Evolutionary conservation across 2,329 filamentous ascomycete genomes (phyloP).

Genomic region (Colletotrichum paranaense): DNA sequence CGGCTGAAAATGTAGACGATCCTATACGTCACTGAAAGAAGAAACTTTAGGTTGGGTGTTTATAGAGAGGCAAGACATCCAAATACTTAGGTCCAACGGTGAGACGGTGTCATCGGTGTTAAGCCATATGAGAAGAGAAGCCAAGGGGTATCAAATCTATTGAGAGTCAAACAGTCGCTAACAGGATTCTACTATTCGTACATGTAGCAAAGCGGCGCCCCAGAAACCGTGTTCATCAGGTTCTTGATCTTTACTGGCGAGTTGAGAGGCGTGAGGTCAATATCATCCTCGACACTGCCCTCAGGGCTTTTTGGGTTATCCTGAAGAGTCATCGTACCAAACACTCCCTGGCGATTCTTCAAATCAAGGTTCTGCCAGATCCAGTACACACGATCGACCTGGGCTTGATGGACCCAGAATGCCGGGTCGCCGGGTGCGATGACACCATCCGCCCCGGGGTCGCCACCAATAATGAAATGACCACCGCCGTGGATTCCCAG

Average conservation of each 20-base stretch:
- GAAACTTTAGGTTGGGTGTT: not conserved
- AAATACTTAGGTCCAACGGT: too few species aligned
- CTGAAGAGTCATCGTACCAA: constrained; percentile 54
- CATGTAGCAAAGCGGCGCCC: constrained; percentile 56
- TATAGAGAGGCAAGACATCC: not conserved
- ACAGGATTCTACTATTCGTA: constrained; percentile 41
- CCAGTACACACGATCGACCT: constrained; percentile 59
- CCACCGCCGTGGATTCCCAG: constrained; percentile 53
- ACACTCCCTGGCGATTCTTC: constrained; percentile 50
- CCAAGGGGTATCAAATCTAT: constrained; percentile 2
- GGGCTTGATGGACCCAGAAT: constrained; percentile 58
- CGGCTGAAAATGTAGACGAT: not conserved
- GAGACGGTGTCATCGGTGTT: not conserved
- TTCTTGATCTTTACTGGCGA: constrained; percentile 47
- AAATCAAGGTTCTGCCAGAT: constrained; percentile 61
- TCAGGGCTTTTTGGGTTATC: constrained; percentile 53
- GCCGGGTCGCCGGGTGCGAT: constrained; percentile 57
- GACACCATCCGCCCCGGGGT: constrained; percentile 58
- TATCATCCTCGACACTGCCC: constrained; percentile 52
- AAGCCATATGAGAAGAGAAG: not conserved
- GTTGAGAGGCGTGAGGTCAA: constrained; percentile 48
- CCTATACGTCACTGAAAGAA: too few species aligned
- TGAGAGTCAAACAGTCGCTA: not conserved
- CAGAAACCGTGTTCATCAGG: constrained; percentile 54
- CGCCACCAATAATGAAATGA: constrained; percentile 56